Base-by-base conservation (phyloP, 169 alveolate species). In the Eimeria maxima region DNA sequence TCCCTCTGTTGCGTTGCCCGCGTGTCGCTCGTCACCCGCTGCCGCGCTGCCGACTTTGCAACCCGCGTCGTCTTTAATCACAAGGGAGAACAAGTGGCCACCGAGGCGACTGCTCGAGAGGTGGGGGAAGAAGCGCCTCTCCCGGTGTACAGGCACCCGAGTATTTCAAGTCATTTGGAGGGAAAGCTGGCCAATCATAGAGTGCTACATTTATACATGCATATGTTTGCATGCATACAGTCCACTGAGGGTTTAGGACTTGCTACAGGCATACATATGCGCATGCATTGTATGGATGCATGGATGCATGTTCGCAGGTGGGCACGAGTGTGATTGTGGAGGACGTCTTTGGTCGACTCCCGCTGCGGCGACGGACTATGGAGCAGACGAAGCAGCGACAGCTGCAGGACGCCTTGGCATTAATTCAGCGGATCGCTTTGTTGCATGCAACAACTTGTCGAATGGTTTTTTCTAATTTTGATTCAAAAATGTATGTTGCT, bases 1-100 rank as follows among this genome's bases (percentile, higher is more conserved):
- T 97, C 98, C 1, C 95, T 98, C 87, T 97, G 98, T 53, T 96
- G 95, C 90, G 89, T 98, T 81, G 88, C 98, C 76, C 95, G 90
- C 38, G 90, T 98, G 60, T 94, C 87, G 65, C 96, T 98, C 63
- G 94, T 91, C 71, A 98, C 98, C 16, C 96, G 98, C 10, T 65
- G 92, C 38, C 98, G 97, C 18, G 57, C 96, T 24, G 95, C 89
- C 44, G 97, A 96, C 45, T 95, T 91, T 81, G 98, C 98, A 20
- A 95, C 98, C 95, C 88, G 90, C 10, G 95, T 98, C 88, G 57
- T 69, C 93, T 98, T 95, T 93, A 97, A 96, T 24, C 60, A 71
- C 18, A 95, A 95, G 50, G 98, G 98, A 24, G 95, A 96, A 55
- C 53, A 97, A 44, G 57, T 80, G 50, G 94, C 95, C 22, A 96